Percentiles rank a stretch among this genome's conserved stretches.
These are phyloP conservation scores for Suillus spraguei DNA, from an alignment of 768 basidiomycete genomes.

Conservation along the genomic window DNA sequence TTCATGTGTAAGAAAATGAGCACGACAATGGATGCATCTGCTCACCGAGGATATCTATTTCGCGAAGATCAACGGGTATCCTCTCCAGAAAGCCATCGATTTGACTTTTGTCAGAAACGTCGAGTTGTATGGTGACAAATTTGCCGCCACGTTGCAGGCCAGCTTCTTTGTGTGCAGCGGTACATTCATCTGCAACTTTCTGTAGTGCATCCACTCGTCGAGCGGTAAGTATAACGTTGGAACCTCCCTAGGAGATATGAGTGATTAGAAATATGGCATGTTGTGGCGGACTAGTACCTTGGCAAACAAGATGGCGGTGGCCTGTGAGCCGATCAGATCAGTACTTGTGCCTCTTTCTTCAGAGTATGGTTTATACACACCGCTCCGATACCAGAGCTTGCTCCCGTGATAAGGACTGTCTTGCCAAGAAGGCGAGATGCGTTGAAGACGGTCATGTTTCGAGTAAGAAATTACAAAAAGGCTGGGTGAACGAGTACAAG, in stretches of 20 bases:
- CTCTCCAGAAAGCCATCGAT: constrained; percentile 71
- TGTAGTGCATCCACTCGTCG: constrained; percentile 75
- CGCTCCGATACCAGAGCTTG: constrained; percentile 88
- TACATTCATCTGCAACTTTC: constrained; percentile 67
- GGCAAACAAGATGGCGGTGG: constrained; percentile 87
- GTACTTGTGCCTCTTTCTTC: constrained; percentile 5
- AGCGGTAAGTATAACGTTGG: constrained; percentile 85
- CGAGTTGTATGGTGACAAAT: constrained; percentile 71
- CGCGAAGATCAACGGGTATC: constrained; percentile 66
- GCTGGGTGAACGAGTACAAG: neutral
- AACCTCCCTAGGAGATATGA: constrained; percentile 60
- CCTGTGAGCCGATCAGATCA: constrained; percentile 44
- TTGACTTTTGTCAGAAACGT: constrained; percentile 78
- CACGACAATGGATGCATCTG: neutral
- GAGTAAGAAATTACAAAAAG: constrained; percentile 2
- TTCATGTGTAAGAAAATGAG: neutral
- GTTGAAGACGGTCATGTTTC: constrained; percentile 79
- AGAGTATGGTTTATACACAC: constrained; percentile 45
- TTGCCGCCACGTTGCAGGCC: constrained; percentile 77
- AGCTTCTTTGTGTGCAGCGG: constrained; percentile 70
- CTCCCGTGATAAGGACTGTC: constrained; percentile 87
- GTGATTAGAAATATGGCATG: neutral
- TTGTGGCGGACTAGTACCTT: constrained; percentile 48
- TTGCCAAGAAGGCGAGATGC: constrained; percentile 79
- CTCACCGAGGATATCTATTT: constrained; percentile 84